Base-by-base conservation (phyloP, 352 stramenopile genomes). In the Globisporangium paddicum region DNA sequence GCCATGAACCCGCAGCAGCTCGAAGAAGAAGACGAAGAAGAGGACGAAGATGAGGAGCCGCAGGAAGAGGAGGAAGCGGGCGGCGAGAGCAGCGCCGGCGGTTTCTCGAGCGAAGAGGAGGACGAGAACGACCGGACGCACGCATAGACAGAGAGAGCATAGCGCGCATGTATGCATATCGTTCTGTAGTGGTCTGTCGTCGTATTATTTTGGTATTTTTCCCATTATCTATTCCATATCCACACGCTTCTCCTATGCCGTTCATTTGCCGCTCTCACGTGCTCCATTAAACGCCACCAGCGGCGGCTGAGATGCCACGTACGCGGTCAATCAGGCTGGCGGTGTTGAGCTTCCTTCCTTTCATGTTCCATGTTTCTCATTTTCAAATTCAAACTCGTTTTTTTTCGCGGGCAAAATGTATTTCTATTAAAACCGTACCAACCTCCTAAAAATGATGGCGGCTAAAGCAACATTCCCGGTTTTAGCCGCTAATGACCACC, bases 11-110 rank as follows among this genome's bases (percentile, higher is more conserved):
- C 73, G 14, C 64, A 75, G 11, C 61, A 70, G 37, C 53, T 73
- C 26, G 61, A 77, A 9, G 66, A 73, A 68, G 35, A 73, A 32
- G 74, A 73, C 16, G 64, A 76, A 0, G 65, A 71, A 26, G 67
- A 73, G 21, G 59, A 72, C 19, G 55, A 19, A 10, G 37, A 45
- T 0, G 50, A 59, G 28, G 58, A 53, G 5, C 25, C 30, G 2
- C 35, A 50, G 1, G 16, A 56, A 21, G 35, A 41, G 6, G 34
- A 46, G 14, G 40, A 34, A 19, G 50, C 38, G 10, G 25, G 5
- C 1, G 46, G 14, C 21, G 40, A 48, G 34, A 45, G 41, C 23
- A 55, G 55, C 38, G 41, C 46, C 19, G 54, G 21, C 23, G 56
- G 56, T 11, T 63, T 55, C 46, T 63, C 56, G 26, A 63, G 56